These are phyloP conservation scores for peach (Prunus persica) DNA, from an alignment of 306 rosid species.

Conservation along the genomic window DNA sequence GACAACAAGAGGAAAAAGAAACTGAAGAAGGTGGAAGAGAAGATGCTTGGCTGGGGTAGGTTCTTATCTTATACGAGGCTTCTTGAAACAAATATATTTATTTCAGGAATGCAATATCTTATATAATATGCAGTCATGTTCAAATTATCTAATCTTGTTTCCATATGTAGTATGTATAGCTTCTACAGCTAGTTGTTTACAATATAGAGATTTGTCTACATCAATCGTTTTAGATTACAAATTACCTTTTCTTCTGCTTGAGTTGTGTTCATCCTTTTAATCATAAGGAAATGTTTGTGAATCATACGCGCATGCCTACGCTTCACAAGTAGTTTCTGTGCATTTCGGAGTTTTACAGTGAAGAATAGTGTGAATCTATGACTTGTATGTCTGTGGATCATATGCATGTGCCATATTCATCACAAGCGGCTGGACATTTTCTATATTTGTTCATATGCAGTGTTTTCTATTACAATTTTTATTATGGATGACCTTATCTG, in stretches of 20 bases:
- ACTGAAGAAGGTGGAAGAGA: conserved; percentile 84
- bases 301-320: background rate
- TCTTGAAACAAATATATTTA: background rate
- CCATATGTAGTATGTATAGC: background rate
- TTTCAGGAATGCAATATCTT: background rate
- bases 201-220: background rate
- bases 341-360: background rate
- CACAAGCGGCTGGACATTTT: background rate
- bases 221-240: background rate
- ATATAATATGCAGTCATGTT: background rate
- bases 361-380: background rate
- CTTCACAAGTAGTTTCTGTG: background rate
- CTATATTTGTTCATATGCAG: conserved; percentile 7
- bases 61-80: background rate
- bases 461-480: conserved; percentile 20
- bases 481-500: conserved; percentile 18
- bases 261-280: background rate
- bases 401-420: background rate
- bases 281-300: background rate
- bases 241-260: background rate
- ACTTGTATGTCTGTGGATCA: background rate
- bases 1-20: conserved; percentile 86
- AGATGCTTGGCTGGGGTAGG: conserved; percentile 99
- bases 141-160: conserved; percentile 1
- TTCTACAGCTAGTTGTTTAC: background rate